phyloP scores from a whole-genome alignment of 148 eudicot genomes.

The Selenicereus undatus region DNA sequence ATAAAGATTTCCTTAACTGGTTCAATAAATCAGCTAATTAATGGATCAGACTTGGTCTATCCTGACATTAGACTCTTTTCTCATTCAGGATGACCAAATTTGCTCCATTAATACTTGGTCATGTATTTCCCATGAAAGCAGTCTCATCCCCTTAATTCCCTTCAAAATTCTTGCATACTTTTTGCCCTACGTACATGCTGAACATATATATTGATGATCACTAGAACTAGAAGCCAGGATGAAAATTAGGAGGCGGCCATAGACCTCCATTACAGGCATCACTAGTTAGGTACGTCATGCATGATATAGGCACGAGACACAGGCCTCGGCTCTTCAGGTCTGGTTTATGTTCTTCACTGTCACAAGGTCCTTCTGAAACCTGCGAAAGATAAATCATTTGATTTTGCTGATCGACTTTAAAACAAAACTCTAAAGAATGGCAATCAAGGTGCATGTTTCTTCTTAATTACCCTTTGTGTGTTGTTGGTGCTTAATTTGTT shows the following conservation, averaged over 20 bases:
- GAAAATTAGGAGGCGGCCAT: slow-evolving; percentile 44
- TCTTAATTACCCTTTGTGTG: slow-evolving; percentile 40
- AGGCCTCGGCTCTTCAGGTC: slow-evolving; percentile 73
- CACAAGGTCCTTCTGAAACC: slow-evolving; percentile 30
- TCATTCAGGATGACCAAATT: slow-evolving; percentile 44
- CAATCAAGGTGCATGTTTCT: too few species aligned
- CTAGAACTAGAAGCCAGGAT: slow-evolving; percentile 26
- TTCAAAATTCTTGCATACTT: neutral
- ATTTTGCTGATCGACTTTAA: too few species aligned
- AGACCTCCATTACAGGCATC: slow-evolving; percentile 52
- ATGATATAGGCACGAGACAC: slow-evolving; percentile 72
- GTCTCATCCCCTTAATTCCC: neutral
- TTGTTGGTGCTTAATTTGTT: slow-evolving; percentile 37
- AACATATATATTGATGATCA: neutral
- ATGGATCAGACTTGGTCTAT: slow-evolving; percentile 68
- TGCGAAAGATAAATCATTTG: slow-evolving; percentile 3
- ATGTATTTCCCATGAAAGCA: neutral
- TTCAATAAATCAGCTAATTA: slow-evolving; percentile 1
- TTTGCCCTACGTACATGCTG: neutral
- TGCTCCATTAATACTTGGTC: slow-evolving; percentile 43
- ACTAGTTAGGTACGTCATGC: slow-evolving; percentile 58
- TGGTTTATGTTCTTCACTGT: slow-evolving; percentile 22
- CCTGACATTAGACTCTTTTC: slow-evolving; percentile 15
- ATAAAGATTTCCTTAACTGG: neutral
- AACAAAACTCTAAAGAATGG: too few species aligned